Conservation (phyloP, 2,329 filamentous ascomycete genomes). For the Sporothrix mexicana region DNA sequence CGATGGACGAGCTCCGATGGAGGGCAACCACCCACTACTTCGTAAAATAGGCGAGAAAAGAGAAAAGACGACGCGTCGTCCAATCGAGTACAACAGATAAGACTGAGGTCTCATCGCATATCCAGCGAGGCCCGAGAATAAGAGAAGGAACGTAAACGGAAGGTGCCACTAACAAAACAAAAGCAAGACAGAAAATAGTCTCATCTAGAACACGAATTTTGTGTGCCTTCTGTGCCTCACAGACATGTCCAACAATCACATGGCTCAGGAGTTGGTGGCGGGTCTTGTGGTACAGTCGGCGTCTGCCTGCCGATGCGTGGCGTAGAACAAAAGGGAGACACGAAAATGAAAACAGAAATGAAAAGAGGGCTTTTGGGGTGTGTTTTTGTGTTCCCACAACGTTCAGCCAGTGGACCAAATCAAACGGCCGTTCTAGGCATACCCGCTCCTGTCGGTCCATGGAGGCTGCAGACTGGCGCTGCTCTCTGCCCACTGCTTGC, state of each 20-base stretch:
- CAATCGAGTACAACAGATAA: not conserved
- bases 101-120: slow-evolving; percentile 15
- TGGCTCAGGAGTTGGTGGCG: not conserved
- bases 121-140: not conserved
- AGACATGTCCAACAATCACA: not conserved
- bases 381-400: not conserved
- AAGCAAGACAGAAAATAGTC: not conserved
- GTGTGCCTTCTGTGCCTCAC: not conserved
- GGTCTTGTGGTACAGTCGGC: not conserved
- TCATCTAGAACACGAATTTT: not conserved
- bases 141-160: too few species aligned
- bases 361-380: not conserved
- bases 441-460: slow-evolving; percentile 40
- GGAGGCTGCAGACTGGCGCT: slow-evolving; percentile 38
- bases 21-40: not conserved
- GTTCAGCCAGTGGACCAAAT: not conserved
- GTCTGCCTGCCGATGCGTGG: not conserved
- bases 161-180: not conserved
- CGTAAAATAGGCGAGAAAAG: not conserved
- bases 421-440: slow-evolving; percentile 29
- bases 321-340: not conserved
- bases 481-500: slow-evolving; percentile 3
- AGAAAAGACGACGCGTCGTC: not conserved
- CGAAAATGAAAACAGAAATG: too few species aligned
- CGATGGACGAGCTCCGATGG: not conserved